Evolutionary conservation across 805 yeast species (phyloP), one percentile per base, ranked within the genome.

Genomic region (Candida sanyiensis): DNA sequence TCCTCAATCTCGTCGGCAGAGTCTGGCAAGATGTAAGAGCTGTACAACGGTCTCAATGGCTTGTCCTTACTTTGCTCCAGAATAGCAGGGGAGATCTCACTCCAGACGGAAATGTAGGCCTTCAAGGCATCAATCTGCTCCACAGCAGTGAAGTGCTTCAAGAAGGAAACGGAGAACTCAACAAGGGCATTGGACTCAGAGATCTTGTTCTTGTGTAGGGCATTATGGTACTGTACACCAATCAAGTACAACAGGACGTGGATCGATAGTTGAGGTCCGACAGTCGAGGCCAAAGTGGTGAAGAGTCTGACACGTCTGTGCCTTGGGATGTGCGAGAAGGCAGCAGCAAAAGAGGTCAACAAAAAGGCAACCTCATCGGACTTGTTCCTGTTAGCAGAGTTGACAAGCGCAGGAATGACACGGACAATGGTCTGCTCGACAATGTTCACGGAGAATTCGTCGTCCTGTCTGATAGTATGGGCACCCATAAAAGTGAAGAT

Each of bases 401-500:
- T 68, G 2, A 88, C 77, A 44, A 90, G 70, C 0, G 97, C 96
- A 5, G 98, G 97, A 25, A 93, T 80, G 35, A 93, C 96, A 51
- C 83, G 80, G 17, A 83, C 65, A 35, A 93, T 82, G 2, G 98
- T 90, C 57, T 86, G 93, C 54, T 88, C 95, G 46, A 93, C 87
- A 32, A 89, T 97, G 48, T 84, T 84, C 23, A 83, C 83, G 0
- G 97, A 87, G 55, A 85, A 90, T 57, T 87, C 97, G 60, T 93
- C 97, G 59, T 93, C 98, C 63, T 93, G 96, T 54, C 96, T 81
- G 37, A 93, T 76, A 11, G 97, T 89, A 54, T 88, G 95, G 10
- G 97, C 95, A 43, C 98, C 98, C 97, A 93, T 93, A 53, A 93
- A 93, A 1, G 98, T 93, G 68, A 93, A 93, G 37, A 93, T 90